phyloP scores from a whole-genome alignment of 305 asterid species.

The Stenogyne calaminthoides region DNA sequence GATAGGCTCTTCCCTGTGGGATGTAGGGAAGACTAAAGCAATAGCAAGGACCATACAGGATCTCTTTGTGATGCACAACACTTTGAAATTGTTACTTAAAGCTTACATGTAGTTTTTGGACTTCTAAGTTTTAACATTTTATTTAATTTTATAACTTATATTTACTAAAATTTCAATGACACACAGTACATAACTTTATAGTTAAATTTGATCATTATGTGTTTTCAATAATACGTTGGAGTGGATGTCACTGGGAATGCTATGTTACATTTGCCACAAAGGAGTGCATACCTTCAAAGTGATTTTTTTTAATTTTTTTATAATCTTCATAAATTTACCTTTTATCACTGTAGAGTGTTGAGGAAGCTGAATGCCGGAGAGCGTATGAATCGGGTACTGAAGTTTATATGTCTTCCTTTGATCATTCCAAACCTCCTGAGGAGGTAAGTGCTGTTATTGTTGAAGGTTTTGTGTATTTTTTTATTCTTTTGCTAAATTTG shows the following conservation, averaged over 20 bases:
- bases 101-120: background rate
- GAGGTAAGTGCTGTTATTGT: slow-evolving; percentile 61
- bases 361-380: slow-evolving; percentile 97
- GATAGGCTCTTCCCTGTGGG: background rate
- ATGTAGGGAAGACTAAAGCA: background rate
- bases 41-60: background rate
- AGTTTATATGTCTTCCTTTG: slow-evolving; percentile 66
- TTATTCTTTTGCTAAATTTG: slow-evolving; percentile 26
- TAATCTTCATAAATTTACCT: background rate
- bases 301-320: no score
- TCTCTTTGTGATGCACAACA: background rate
- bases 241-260: background rate
- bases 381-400: slow-evolving; percentile 85
- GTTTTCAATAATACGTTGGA: background rate
- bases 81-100: background rate
- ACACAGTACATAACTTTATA: background rate
- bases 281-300: background rate
- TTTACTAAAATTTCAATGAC: background rate
- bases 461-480: slow-evolving; percentile 11
- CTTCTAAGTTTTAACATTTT: background rate
- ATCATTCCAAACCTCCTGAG: slow-evolving; percentile 85
- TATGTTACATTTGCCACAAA: background rate
- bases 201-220: background rate
- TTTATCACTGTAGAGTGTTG: slow-evolving; percentile 64
- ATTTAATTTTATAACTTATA: background rate